A percentile compares a stretch with the other conserved stretches of the same genome.
phyloP scores from a whole-genome alignment of 2,329 filamentous ascomycete species.

The Botrytis porri region DNA sequence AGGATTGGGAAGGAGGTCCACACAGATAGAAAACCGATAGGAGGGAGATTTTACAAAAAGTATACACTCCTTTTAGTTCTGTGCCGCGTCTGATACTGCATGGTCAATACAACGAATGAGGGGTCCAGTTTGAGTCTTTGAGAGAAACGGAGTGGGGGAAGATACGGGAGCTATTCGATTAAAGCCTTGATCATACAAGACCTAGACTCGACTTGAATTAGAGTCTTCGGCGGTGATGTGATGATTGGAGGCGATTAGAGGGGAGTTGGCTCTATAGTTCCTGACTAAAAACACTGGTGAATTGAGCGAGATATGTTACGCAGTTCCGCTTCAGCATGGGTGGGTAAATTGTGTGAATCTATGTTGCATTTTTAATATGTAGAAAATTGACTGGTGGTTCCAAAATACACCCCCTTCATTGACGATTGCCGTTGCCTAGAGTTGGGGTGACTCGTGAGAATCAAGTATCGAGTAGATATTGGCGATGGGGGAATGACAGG shows the following conservation, averaged over 20 bases:
- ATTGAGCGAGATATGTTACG: slow-evolving; percentile 9
- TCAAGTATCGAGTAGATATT: background rate
- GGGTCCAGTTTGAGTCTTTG: background rate
- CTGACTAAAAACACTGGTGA: background rate
- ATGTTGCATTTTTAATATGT: background rate
- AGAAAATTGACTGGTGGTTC: background rate
- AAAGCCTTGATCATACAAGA: background rate
- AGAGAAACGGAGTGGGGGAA: slow-evolving; percentile 4
- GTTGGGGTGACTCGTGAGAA: background rate
- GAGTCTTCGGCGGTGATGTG: background rate
- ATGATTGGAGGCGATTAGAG: background rate
- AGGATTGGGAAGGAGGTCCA: slow-evolving; percentile 6
- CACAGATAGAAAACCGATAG: slow-evolving; percentile 1
- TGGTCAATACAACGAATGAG: slow-evolving; percentile 8
- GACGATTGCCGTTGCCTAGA: background rate
- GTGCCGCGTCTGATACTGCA: slow-evolving; percentile 5
- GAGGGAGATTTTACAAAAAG: background rate
- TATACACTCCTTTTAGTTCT: background rate
- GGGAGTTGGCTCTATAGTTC: slow-evolving; percentile 1
- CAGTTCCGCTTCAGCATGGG: background rate
- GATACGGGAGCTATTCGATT: slow-evolving; percentile 1
- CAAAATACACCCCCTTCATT: background rate
- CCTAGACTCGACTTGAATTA: slow-evolving; percentile 7
- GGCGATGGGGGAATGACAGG: background rate
- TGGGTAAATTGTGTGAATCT: background rate